These are phyloP conservation scores for Hygrophoropsis aurantiaca DNA, from an alignment of 768 basidiomycete species.

Conservation along the genomic window DNA sequence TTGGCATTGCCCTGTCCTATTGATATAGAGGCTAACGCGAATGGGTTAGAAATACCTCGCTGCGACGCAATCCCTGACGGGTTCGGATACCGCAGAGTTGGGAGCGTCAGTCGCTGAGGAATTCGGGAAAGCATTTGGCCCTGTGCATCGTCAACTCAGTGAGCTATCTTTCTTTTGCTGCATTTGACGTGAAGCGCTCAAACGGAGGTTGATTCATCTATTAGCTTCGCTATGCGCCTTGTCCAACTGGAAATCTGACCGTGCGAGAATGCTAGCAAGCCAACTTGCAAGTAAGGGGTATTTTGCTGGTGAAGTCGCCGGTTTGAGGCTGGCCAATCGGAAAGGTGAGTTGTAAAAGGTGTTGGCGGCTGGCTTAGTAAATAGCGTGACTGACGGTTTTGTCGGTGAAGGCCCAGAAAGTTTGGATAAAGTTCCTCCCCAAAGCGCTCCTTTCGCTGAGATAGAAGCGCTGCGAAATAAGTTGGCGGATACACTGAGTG, in stretches of 20 bases:
- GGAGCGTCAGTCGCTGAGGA: slow-evolving; percentile 89
- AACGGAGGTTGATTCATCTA: slow-evolving; percentile 2
- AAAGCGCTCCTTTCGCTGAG: slow-evolving; percentile 57
- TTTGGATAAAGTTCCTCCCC: slow-evolving; percentile 61
- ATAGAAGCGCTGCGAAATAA: slow-evolving; percentile 66
- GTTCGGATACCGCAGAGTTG: slow-evolving; percentile 80
- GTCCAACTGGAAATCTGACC: slow-evolving; percentile 73
- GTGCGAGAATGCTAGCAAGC: slow-evolving; percentile 75
- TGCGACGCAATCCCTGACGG: slow-evolving; percentile 63
- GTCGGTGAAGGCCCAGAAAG: slow-evolving; percentile 56
- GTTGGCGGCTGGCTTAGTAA: background rate
- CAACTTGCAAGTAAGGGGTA: slow-evolving; percentile 92
- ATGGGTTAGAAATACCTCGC: slow-evolving; percentile 81
- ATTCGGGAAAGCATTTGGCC: slow-evolving; percentile 79
- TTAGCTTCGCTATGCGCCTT: slow-evolving; percentile 55
- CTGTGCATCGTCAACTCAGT: slow-evolving; percentile 77
- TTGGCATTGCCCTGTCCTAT: background rate
- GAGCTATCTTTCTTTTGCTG: slow-evolving; percentile 19
- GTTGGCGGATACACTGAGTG: slow-evolving; percentile 62
- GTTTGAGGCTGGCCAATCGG: slow-evolving; percentile 67
- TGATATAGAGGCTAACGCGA: slow-evolving; percentile 1
- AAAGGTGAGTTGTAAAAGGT: slow-evolving; percentile 46
- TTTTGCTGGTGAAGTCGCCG: slow-evolving; percentile 83
- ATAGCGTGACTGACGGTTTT: too few relatives aligned
- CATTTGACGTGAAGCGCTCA: slow-evolving; percentile 3